Base-by-base conservation (phyloP, 805 yeast genomes). In the Suhomyces kilbournensis region DNA sequence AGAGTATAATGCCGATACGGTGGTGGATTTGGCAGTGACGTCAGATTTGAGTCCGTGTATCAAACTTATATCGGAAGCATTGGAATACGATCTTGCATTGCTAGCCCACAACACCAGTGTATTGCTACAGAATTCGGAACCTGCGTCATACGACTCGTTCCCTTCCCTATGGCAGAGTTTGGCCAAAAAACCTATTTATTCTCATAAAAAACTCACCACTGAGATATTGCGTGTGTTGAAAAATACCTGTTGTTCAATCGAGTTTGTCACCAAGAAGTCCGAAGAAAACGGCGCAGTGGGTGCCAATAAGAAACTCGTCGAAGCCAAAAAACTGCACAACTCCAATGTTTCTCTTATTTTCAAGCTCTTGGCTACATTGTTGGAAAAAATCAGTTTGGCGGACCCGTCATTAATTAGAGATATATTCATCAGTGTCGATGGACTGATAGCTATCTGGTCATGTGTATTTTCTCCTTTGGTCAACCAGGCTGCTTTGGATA, bases 361-460 rank as follows among this genome's bases (percentile, higher is more conserved):
- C 40, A 51, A 54, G 5, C 52, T 56, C 15, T 52, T 72, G 19
- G 59, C 59, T 3, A 47, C 54, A 0, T 52, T 69, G 19, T 60
- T 72, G 44, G 76, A 70, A 17, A 70, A 68, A 47, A 52, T 74
- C 8, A 63, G 75, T 20, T 57, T 73, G 48, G 60, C 66, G 10
- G 71, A 72, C 15, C 66, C 70, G 5, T 47, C 53, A 0, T 55
- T 54, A 4, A 55, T 74, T 20, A 58, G 60, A 39, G 50, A 51
- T 3, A 57, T 72, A 0, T 61, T 72, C 20, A 40, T 46, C 1
- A 60, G 67, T n/a, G 50, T 49, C 0, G 65, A 68, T 2, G 77
- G 83, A 4, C 72, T 86, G 46, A 63, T 66, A n/a, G 87, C 92
- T 0, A 77, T 88, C 51, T 87, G 96, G 89, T 78, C 90, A 0